These are phyloP conservation scores for Eucalyptus microcorys DNA, from an alignment of 345 rosid genomes.

Conservation along the genomic window DNA sequence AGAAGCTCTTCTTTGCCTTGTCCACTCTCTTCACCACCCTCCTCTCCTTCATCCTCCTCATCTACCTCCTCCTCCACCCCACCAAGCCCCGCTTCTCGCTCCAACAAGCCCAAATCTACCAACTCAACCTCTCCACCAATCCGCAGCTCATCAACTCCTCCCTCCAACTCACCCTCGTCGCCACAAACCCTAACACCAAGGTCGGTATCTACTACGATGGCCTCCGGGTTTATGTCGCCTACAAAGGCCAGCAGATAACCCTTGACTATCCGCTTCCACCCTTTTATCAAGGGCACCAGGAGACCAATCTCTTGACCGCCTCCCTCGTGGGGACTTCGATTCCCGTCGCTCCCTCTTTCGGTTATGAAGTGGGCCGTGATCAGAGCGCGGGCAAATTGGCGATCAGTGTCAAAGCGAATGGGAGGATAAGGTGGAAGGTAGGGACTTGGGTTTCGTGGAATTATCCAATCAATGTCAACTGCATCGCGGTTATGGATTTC, in stretches of 20 bases:
- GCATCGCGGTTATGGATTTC: slow-evolving; percentile 56
- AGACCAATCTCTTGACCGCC: slow-evolving; percentile 56
- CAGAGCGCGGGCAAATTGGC: slow-evolving; percentile 37
- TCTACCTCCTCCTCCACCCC: slow-evolving; percentile 75
- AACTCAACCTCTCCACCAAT: slow-evolving; percentile 48
- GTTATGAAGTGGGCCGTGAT: slow-evolving; percentile 54
- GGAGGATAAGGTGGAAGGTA: slow-evolving; percentile 74
- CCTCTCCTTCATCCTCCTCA: slow-evolving; percentile 43
- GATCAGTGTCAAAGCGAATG: slow-evolving; percentile 45
- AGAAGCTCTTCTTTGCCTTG: slow-evolving; percentile 44
- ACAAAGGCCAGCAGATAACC: slow-evolving; percentile 82
- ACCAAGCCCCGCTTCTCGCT: slow-evolving; percentile 68
- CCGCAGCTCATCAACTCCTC: slow-evolving; percentile 82
- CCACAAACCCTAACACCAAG: slow-evolving; percentile 62
- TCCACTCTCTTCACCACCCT: slow-evolving; percentile 43
- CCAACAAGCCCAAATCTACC: slow-evolving; percentile 49
- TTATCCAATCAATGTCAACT: slow-evolving; percentile 52
- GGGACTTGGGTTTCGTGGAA: slow-evolving; percentile 85
- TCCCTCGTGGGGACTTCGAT: slow-evolving; percentile 45
- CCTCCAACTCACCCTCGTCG: slow-evolving; percentile 57
- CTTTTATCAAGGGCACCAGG: slow-evolving; percentile 73
- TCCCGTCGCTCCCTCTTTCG: slow-evolving; percentile 63
- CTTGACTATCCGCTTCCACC: slow-evolving; percentile 42
- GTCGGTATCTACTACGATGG: slow-evolving; percentile 86
- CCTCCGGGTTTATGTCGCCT: slow-evolving; percentile 48